These are phyloP conservation scores for Cladosporium sp. DNA, from an alignment of 2,329 filamentous ascomycete species.

Conservation along the genomic window DNA sequence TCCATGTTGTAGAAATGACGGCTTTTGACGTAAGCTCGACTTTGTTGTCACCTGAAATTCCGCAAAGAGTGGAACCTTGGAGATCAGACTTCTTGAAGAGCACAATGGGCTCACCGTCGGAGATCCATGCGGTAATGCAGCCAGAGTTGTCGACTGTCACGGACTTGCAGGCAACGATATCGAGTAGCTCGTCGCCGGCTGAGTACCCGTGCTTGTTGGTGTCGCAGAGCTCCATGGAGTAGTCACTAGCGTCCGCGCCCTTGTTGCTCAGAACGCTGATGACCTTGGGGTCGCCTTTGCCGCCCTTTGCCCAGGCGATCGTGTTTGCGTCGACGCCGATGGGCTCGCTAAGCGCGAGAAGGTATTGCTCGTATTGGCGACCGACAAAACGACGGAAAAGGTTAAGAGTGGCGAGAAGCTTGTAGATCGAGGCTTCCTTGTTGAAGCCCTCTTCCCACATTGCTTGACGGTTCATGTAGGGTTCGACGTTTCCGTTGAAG, in stretches of 20 bases:
- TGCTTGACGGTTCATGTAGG: constrained; percentile 15
- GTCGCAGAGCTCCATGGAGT: constrained; percentile 6
- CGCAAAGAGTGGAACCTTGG: constrained; percentile 7
- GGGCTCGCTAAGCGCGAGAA: constrained; percentile 36
- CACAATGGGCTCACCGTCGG: constrained; percentile 6
- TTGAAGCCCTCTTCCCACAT: constrained; percentile 15
- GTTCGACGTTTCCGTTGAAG: constrained; percentile 12
- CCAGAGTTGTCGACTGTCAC: not conserved
- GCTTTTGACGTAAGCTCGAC: constrained; percentile 3
- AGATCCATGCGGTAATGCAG: constrained; percentile 5
- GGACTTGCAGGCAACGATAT: constrained; percentile 7
- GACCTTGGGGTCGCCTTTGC: constrained; percentile 24
- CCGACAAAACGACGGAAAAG: constrained; percentile 35
- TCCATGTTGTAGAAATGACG: constrained; percentile 9
- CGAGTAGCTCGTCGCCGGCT: not conserved
- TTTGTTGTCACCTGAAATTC: not conserved
- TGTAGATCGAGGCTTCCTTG: constrained; percentile 12
- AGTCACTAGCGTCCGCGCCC: constrained; percentile 18
- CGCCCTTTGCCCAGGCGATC: constrained; percentile 47
- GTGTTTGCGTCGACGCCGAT: constrained; percentile 39
- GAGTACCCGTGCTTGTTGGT: constrained; percentile 8
- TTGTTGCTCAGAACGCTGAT: constrained; percentile 34
- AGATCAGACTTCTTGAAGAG: constrained; percentile 2
- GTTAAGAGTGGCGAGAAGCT: constrained; percentile 13
- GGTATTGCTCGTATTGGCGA: constrained; percentile 34